Conservation (phyloP, 805 yeast species). For the Saturnispora serradocipensis region DNA sequence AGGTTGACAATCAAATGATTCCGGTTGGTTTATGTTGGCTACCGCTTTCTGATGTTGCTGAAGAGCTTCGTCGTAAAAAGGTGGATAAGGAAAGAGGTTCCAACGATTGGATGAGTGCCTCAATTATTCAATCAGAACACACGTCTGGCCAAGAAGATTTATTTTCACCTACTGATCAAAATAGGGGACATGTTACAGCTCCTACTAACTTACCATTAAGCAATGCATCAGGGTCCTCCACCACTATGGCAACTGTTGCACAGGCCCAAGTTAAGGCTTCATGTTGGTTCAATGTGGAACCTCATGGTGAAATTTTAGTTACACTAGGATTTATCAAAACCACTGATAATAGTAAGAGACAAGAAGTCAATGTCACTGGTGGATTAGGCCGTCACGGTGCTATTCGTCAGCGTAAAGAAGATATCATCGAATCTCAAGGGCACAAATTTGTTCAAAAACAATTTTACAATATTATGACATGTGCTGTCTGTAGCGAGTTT, state of each 20-base stretch:
- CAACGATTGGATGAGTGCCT: slow-evolving; percentile 86
- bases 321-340: slow-evolving; percentile 72
- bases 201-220: not conserved
- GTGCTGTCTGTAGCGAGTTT: slow-evolving; percentile 96
- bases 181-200: not conserved
- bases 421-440: slow-evolving; percentile 90
- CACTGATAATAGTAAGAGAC: slow-evolving; percentile 32
- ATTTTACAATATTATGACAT: slow-evolving; percentile 91
- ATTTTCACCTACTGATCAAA: not conserved
- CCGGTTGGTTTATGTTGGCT: slow-evolving; percentile 96
- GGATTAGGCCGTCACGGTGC: slow-evolving; percentile 96
- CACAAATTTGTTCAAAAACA: slow-evolving; percentile 95
- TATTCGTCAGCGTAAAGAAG: slow-evolving; percentile 84
- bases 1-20: slow-evolving; percentile 50
- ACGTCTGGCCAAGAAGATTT: not conserved
- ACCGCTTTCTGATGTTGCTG: slow-evolving; percentile 82
- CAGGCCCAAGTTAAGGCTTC: slow-evolving; percentile 31
- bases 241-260: not conserved
- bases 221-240: not conserved
- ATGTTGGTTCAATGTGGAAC: slow-evolving; percentile 88
- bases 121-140: slow-evolving; percentile 32
- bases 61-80: slow-evolving; percentile 85
- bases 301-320: slow-evolving; percentile 82
- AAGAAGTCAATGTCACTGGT: slow-evolving; percentile 42
- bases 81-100: slow-evolving; percentile 62